A percentile compares a stretch with the other conserved stretches of the same genome.
Evolutionary conservation across 306 rosid genomes (phyloP).

Genomic region (Cucumis melo): DNA sequence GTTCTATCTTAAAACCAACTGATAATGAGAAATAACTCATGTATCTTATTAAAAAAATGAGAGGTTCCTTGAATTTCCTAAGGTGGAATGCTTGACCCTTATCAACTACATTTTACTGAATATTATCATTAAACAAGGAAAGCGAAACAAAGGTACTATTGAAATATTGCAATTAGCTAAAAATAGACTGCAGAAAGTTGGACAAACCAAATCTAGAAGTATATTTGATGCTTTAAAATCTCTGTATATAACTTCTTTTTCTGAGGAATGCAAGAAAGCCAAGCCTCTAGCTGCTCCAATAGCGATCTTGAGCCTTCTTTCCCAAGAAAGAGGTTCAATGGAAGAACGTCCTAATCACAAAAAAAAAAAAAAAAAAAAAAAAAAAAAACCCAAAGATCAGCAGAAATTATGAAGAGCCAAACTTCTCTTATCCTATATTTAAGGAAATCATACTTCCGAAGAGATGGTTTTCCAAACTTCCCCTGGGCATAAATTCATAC

Average conservation of each 20-base stretch:
- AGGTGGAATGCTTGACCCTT: no score
- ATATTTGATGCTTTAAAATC: conserved; percentile 93
- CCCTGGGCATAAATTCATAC: conserved; percentile 72
- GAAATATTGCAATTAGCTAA: not conserved
- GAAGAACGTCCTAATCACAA: conserved; percentile 32
- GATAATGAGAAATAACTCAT: no score
- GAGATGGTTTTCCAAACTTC: conserved; percentile 89
- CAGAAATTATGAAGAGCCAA: not conserved
- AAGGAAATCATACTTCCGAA: conserved; percentile 53
- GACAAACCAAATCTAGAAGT: conserved; percentile 67
- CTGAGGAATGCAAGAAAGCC: conserved; percentile 65
- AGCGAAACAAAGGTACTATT: not conserved
- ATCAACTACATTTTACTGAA: not conserved
- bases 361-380: not conserved
- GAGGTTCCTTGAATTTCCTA: no score
- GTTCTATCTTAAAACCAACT: no score
- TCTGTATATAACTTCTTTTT: conserved; percentile 64
- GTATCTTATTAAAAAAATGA: no score
- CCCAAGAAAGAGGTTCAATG: conserved; percentile 56
- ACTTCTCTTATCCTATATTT: not conserved
- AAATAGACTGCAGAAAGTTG: not conserved
- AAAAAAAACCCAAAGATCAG: not conserved
- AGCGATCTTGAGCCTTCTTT: conserved; percentile 51
- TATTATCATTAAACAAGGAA: not conserved
- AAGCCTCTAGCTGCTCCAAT: conserved; percentile 84